A percentile compares a stretch with the other conserved stretches of the same genome.
Conservation (phyloP, 108 stramenopile genomes). For the Nitzschia palea region DNA sequence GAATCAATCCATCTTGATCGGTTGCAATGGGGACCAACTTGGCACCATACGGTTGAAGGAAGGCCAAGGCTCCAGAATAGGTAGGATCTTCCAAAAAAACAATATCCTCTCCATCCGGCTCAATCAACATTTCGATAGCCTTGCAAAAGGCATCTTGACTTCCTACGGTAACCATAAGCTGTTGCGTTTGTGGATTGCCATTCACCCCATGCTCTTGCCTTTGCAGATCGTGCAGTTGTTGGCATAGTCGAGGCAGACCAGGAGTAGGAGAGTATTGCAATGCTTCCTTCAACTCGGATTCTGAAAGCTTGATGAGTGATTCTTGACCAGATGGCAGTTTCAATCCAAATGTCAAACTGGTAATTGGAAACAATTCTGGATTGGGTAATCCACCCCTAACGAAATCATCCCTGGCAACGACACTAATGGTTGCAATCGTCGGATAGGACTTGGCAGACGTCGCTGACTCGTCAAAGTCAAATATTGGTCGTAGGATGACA, state of each 20-base stretch:
- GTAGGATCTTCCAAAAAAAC: not conserved
- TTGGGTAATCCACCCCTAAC: not conserved
- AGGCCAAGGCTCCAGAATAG: not conserved
- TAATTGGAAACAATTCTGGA: not conserved
- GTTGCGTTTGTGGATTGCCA: not conserved
- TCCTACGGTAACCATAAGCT: not conserved
- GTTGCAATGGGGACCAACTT: not conserved
- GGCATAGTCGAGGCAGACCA: not conserved
- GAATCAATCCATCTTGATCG: not conserved
- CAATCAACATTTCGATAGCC: slow-evolving; percentile 6
- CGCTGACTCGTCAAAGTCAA: not conserved
- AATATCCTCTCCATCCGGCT: not conserved
- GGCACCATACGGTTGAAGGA: not conserved
- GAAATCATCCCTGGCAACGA: slow-evolving; percentile 1
- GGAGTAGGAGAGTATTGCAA: not conserved
- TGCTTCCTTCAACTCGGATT: not conserved
- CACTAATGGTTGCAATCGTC: not conserved
- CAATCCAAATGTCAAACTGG: not conserved
- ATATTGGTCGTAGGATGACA: not conserved
- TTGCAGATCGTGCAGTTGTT: not conserved
- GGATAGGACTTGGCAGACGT: slow-evolving; percentile 1
- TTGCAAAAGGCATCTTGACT: slow-evolving; percentile 2
- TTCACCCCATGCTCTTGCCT: not conserved
- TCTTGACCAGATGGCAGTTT: not conserved
- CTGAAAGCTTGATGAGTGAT: not conserved